phyloP scores from a whole-genome alignment of 2,329 filamentous ascomycete genomes.

The Ascochyta rabiei region DNA sequence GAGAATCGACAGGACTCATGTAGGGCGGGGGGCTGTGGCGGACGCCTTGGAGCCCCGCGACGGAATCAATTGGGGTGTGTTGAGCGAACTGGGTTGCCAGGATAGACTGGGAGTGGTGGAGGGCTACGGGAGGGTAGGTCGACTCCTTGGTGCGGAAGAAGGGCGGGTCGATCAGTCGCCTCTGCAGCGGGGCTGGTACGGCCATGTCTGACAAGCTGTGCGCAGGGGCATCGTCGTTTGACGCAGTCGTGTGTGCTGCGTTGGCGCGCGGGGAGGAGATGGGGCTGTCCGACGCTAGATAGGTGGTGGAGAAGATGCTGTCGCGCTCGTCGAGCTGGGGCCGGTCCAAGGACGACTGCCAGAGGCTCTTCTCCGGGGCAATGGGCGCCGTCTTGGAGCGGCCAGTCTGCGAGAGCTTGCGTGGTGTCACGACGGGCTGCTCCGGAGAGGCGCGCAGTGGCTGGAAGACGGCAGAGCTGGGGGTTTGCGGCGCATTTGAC shows the following conservation, averaged over 20 bases:
- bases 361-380: conserved; percentile 40
- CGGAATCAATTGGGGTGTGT: conserved; percentile 19
- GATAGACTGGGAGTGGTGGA: conserved; percentile 41
- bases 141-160: conserved; percentile 40
- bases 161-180: conserved; percentile 42
- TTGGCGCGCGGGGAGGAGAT: conserved; percentile 45
- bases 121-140: conserved; percentile 26
- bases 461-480: conserved; percentile 16
- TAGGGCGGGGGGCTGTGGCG: conserved; percentile 44
- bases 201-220: conserved; percentile 38
- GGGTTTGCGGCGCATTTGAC: conserved; percentile 37
- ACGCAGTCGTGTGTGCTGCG: conserved; percentile 25
- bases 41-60: conserved; percentile 29
- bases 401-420: conserved; percentile 44
- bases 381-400: conserved; percentile 48
- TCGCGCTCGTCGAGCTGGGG: conserved; percentile 67
- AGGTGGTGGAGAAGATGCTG: conserved; percentile 68
- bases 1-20: conserved; percentile 48
- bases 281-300: conserved; percentile 59
- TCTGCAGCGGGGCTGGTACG: conserved; percentile 35
- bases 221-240: conserved; percentile 38
- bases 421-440: conserved; percentile 34
- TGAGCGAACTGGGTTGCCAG: conserved; percentile 44
- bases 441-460: conserved; percentile 23
- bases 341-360: conserved; percentile 46